Evolutionary conservation across 2,329 filamentous ascomycete species (phyloP).

Genomic region (Didymella arachidicola): DNA sequence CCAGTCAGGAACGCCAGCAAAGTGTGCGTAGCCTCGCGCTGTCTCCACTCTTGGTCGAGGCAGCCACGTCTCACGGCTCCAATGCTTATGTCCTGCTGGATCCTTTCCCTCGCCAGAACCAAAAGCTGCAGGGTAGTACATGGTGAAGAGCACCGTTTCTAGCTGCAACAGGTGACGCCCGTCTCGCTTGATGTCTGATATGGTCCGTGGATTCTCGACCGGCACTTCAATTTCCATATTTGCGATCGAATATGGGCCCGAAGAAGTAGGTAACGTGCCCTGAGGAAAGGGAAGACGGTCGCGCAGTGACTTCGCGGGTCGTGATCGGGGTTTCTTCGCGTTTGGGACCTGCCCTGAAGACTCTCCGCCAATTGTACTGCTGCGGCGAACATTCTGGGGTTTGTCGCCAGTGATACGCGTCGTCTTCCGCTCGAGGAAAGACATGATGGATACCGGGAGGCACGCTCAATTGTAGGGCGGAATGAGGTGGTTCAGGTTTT

Average conservation of each 20-base stretch:
- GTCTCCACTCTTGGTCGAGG: slow-evolving; percentile 64
- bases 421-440: slow-evolving; percentile 38
- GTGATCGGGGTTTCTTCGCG: slow-evolving; percentile 58
- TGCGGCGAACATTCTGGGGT: slow-evolving; percentile 29
- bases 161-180: slow-evolving; percentile 59
- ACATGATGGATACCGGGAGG: slow-evolving; percentile 25
- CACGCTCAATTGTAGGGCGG: background rate
- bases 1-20: slow-evolving; percentile 59
- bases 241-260: slow-evolving; percentile 60
- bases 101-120: slow-evolving; percentile 50
- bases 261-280: slow-evolving; percentile 58
- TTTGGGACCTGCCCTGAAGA: slow-evolving; percentile 49
- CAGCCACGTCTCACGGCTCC: slow-evolving; percentile 68
- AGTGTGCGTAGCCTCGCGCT: slow-evolving; percentile 69
- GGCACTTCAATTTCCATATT: slow-evolving; percentile 65
- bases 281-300: slow-evolving; percentile 57
- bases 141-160: slow-evolving; percentile 68
- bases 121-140: slow-evolving; percentile 70
- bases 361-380: slow-evolving; percentile 25
- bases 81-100: slow-evolving; percentile 53
- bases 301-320: slow-evolving; percentile 57
- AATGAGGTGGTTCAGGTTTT: background rate
- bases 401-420: slow-evolving; percentile 40
- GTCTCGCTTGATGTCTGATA: slow-evolving; percentile 61
- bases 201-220: slow-evolving; percentile 55